Conservation (phyloP, 2,329 filamentous ascomycete genomes). For the Amauroascus verrucosus region DNA sequence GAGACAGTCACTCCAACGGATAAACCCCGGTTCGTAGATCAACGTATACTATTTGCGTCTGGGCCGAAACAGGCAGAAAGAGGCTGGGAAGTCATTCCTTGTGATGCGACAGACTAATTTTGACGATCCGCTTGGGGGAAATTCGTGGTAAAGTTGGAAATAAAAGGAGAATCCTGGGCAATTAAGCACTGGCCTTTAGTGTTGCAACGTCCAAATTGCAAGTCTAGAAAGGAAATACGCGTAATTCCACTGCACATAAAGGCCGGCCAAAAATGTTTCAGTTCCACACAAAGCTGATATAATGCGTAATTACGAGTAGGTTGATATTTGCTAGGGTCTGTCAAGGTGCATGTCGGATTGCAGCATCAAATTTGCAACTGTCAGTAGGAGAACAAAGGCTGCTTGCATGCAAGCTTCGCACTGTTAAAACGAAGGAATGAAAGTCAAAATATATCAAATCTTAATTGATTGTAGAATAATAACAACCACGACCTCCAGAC, state of each 20-base stretch:
- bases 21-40: neutral
- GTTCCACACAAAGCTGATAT: conserved; percentile 9
- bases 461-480: neutral
- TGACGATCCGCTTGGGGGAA: conserved; percentile 1
- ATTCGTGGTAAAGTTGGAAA: neutral
- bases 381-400: neutral
- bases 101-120: neutral
- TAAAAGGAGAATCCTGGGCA: neutral
- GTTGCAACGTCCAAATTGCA: conserved; percentile 7
- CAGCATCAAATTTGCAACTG: conserved; percentile 4
- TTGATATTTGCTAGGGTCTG: conserved; percentile 6
- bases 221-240: neutral
- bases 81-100: conserved; percentile 14
- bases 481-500: neutral
- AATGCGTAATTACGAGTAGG: neutral
- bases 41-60: conserved; percentile 9
- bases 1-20: neutral
- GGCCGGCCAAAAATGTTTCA: conserved; percentile 8
- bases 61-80: conserved; percentile 5
- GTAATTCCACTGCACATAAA: conserved; percentile 9
- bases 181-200: conserved; percentile 1
- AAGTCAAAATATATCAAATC: neutral
- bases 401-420: neutral
- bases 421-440: neutral
- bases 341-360: conserved; percentile 1